Percentiles rank a stretch among this genome's conserved stretches.
phyloP scores from a whole-genome alignment of 2,329 filamentous ascomycete genomes.

The Gaeumannomyces tritici region DNA sequence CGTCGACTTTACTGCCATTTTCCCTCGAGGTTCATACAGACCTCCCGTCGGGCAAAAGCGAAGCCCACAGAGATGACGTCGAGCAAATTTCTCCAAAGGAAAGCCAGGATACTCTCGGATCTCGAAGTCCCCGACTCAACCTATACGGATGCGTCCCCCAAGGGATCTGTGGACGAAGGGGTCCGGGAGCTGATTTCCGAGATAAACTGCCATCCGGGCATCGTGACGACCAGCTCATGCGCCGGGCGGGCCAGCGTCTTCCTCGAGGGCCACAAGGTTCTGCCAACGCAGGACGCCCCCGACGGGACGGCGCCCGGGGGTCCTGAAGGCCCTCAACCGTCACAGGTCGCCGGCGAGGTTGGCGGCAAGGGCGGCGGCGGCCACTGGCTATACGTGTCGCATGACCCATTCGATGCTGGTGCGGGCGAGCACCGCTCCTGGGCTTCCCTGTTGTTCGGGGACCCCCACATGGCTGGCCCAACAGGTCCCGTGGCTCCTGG shows the following conservation, averaged over 20 bases:
- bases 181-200: constrained; percentile 69
- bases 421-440: constrained; percentile 4
- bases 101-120: constrained; percentile 61
- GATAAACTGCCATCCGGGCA: constrained; percentile 64
- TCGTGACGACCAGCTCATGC: constrained; percentile 90
- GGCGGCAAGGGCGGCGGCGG: constrained; percentile 83
- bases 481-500: background rate
- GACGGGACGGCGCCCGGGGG: constrained; percentile 9
- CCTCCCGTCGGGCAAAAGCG: too few relatives aligned
- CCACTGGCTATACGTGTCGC: constrained; percentile 80
- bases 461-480: background rate
- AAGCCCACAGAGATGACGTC: background rate
- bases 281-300: constrained; percentile 7
- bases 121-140: constrained; percentile 58
- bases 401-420: constrained; percentile 50
- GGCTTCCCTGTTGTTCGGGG: constrained; percentile 21
- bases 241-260: constrained; percentile 83
- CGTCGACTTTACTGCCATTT: background rate
- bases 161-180: constrained; percentile 73
- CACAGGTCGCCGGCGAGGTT: constrained; percentile 26
- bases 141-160: constrained; percentile 80
- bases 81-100: constrained; percentile 46
- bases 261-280: constrained; percentile 59
- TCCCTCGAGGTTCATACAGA: background rate
- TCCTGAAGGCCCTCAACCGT: constrained; percentile 10